Evolutionary conservation across 305 asterid genomes (phyloP), one percentile per base, ranked within the genome.

Genomic region (Petunia hybrid): DNA sequence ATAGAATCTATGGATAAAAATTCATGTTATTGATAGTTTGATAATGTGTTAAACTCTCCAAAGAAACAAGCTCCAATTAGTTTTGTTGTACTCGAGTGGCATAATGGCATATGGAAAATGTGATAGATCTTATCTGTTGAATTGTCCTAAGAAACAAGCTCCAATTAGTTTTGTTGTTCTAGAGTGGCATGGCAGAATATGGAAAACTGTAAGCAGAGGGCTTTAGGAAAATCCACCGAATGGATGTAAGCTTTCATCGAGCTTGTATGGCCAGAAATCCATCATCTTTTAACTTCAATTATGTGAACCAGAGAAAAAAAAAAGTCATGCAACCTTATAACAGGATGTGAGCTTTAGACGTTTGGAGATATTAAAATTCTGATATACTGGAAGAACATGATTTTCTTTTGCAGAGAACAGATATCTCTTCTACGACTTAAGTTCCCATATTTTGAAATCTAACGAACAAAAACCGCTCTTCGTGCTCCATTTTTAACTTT

Each of bases 151-250:
- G 56, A 48, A 71, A 35, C 45, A 71, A 12, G 31, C 10, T 9
- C 77, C 10, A 1, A 10, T 71, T 46, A 71, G 60, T 6, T 70
- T 70, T 48, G 45, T 48, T 35, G 39, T 68, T 68, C 75, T 65
- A 38, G 48, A 22, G 7, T 66, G 6, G 51, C 51, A 4, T 0
- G 51, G 40, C 14, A 66, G 12, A 40, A 66, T 40, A 65, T 65
- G 5, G 73, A 13, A 66, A 48, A 66, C 51, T 40, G 14, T 6
- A 65, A 65, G 5, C 6, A 65, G 48, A 65, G 31, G 10, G 48
- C 39, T 2, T 22, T 22, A 22, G 31, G 31, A 22, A 22, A 22
- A 22, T 22, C 31, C 31, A 22, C 31, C 31, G 31, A 22, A 22
- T 22, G 31, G 31, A 22, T 22, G 31, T 22, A 22, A 22, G 31